Evolutionary conservation across 2,329 filamentous ascomycete genomes (phyloP), one percentile per base, ranked within the genome.

Genomic region (Davidsoniella neocaledoniae): DNA sequence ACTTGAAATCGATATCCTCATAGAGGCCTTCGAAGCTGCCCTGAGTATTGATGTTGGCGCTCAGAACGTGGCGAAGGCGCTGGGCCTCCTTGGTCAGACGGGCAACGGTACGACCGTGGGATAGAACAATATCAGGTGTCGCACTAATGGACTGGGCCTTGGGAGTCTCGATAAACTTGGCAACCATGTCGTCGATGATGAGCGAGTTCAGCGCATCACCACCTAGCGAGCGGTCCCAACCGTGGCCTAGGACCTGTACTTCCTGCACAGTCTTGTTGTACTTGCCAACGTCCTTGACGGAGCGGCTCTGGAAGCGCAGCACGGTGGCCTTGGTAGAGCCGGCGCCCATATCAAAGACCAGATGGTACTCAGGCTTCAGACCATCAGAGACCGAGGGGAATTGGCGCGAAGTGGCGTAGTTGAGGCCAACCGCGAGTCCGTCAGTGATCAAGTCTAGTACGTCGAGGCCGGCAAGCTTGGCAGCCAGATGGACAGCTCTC

Each of bases 231-330:
- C 78, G 77, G 60, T 98, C 91, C 84, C 86, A 98, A 54, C 86
- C 86, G 57, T 76, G 76, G 52, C 90, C 88, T 42, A 95, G 58
- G 37, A 94, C 85, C 54, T 86, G 78, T n/a, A 96, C 82, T 63
- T 98, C 91, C 62, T 96, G 91, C 29, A 98, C 69, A 1, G 87
- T 95, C 76, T 96, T 96, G 72, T 95, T 96, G 70, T 77, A 90
- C 63, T 84, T 87, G 56, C 87, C 88, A 50, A 90, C 68, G 58
- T 95, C 90, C 72, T 96, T 98, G 55, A 96, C 81, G 1, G 75
- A 80, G 57, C 82, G 81, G 61, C 84, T 83, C 64, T 95, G 88
- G 67, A 98, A 94, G 59, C 81, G 83, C 62, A 98, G 67, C 48
- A 98, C 70, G 5, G 87, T 91, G 4, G 90, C 90, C 58, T 86